Evolutionary conservation across 768 basidiomycete species (phyloP).

Genomic region (Boletus tylopilopsis): DNA sequence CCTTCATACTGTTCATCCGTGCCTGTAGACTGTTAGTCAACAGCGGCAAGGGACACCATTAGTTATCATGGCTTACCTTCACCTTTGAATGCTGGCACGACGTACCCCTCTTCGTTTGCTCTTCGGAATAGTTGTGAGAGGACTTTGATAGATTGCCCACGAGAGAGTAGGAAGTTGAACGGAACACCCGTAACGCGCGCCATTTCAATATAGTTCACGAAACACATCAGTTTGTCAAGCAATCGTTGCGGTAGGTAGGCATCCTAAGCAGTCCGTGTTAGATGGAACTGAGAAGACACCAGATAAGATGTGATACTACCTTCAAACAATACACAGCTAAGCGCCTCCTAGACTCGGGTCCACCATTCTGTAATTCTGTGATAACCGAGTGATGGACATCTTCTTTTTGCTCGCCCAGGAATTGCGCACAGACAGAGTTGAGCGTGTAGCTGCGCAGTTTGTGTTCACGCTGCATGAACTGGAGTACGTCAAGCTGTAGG

Average conservation of each 20-base stretch:
- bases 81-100: constrained; percentile 79
- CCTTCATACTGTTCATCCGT: constrained; percentile 98
- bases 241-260: constrained; percentile 96
- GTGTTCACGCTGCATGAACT: constrained; percentile 98
- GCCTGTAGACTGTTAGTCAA: constrained; percentile 41
- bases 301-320: constrained; percentile 38
- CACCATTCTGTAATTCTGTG: constrained; percentile 96
- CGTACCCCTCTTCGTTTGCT: constrained; percentile 87
- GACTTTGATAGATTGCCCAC: constrained; percentile 99
- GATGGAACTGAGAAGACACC: neutral
- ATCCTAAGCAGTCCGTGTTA: constrained; percentile 52
- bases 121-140: constrained; percentile 92
- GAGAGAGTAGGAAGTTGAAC: constrained; percentile 90
- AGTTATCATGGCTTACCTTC: constrained; percentile 54
- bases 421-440: constrained; percentile 97
- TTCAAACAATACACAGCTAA: constrained; percentile 98
- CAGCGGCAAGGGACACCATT: neutral
- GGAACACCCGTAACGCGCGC: constrained; percentile 99
- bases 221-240: constrained; percentile 98
- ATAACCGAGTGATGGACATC: constrained; percentile 99
- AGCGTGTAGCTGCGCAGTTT: constrained; percentile 96
- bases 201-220: constrained; percentile 99
- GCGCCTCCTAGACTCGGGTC: constrained; percentile 85
- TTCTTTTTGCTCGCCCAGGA: constrained; percentile 98
- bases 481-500: constrained; percentile 91